Evolutionary conservation across 2,329 filamentous ascomycete genomes (phyloP).

Genomic region (Exutisphaerella laricina): DNA sequence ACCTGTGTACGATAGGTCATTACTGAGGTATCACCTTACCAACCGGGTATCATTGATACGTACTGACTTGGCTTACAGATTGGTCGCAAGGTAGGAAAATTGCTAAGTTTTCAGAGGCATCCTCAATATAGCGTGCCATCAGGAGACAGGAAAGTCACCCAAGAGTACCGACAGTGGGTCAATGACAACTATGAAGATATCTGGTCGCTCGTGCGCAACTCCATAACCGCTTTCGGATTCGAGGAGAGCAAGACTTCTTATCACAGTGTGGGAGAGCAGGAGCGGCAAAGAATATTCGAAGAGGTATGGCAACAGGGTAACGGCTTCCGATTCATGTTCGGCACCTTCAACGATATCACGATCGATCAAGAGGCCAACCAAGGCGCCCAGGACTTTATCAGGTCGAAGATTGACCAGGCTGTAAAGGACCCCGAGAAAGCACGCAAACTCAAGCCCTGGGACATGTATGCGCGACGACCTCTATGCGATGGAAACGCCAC

Average conservation of each 20-base stretch:
- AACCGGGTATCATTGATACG: background rate
- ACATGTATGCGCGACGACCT: constrained; percentile 44
- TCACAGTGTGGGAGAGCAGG: constrained; percentile 24
- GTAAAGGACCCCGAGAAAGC: constrained; percentile 46
- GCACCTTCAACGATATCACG: constrained; percentile 50
- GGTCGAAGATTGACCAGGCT: constrained; percentile 46
- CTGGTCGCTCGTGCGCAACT: constrained; percentile 27
- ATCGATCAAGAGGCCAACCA: constrained; percentile 45
- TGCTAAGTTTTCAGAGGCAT: constrained; percentile 34
- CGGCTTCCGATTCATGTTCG: constrained; percentile 54
- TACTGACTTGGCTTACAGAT: too few relatives aligned
- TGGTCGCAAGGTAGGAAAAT: constrained; percentile 24
- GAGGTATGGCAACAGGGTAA: constrained; percentile 43
- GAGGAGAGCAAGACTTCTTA: constrained; percentile 25
- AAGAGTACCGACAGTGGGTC: constrained; percentile 29
- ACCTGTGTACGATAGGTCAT: background rate
- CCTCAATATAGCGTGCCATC: constrained; percentile 36
- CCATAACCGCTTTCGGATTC: constrained; percentile 33
- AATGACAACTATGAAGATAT: constrained; percentile 35
- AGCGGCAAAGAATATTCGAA: constrained; percentile 47
- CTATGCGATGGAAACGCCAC: constrained; percentile 31
- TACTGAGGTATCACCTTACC: constrained; percentile 5
- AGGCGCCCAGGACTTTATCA: constrained; percentile 53
- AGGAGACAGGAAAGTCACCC: constrained; percentile 26
- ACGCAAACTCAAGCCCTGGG: constrained; percentile 49